Percentiles rank a stretch among this genome's conserved stretches.
phyloP scores from a whole-genome alignment of 2,329 filamentous ascomycete species.

The Hyphodiscus sp. region DNA sequence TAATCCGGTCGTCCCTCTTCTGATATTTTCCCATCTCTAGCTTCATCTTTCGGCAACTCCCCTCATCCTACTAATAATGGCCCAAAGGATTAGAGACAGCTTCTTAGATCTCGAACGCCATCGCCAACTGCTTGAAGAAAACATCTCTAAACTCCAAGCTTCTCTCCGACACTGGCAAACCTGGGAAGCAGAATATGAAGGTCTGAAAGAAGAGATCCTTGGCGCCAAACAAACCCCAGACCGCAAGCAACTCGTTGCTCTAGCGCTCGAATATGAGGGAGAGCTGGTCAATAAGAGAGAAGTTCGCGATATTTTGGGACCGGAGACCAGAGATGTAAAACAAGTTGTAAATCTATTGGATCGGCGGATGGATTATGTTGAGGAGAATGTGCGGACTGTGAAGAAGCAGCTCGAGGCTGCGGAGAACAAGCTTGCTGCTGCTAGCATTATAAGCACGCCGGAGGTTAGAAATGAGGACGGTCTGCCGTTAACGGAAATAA shows the following conservation, averaged over 20 bases:
- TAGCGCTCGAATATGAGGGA: slow-evolving; percentile 46
- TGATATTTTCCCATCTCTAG: too few relatives aligned
- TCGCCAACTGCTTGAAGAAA: slow-evolving; percentile 67
- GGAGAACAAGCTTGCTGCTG: slow-evolving; percentile 63
- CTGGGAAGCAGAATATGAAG: slow-evolving; percentile 88
- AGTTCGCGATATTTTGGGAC: slow-evolving; percentile 40
- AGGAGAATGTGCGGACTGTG: slow-evolving; percentile 69
- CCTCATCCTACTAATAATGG: slow-evolving; percentile 13
- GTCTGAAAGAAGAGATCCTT: slow-evolving; percentile 74
- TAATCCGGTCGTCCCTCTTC: too few relatives aligned
- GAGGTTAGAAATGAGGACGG: slow-evolving; percentile 60
- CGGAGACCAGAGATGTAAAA: slow-evolving; percentile 44
- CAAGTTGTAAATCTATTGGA: slow-evolving; percentile 64
- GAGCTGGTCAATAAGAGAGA: slow-evolving; percentile 56
- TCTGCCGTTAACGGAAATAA: slow-evolving; percentile 80
- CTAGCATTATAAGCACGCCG: slow-evolving; percentile 52
- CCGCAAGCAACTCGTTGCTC: slow-evolving; percentile 43
- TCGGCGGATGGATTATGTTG: slow-evolving; percentile 82
- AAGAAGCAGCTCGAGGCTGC: slow-evolving; percentile 60
- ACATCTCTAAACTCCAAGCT: slow-evolving; percentile 65
- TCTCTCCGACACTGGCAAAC: slow-evolving; percentile 82
- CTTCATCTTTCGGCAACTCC: background rate
- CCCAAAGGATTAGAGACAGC: slow-evolving; percentile 27
- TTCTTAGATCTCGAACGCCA: slow-evolving; percentile 69
- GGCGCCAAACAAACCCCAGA: slow-evolving; percentile 36